Percentiles rank a stretch among this genome's conserved stretches.
Evolutionary conservation across 2,329 filamentous ascomycete genomes (phyloP).

Genomic region (Monosporascus sp.): DNA sequence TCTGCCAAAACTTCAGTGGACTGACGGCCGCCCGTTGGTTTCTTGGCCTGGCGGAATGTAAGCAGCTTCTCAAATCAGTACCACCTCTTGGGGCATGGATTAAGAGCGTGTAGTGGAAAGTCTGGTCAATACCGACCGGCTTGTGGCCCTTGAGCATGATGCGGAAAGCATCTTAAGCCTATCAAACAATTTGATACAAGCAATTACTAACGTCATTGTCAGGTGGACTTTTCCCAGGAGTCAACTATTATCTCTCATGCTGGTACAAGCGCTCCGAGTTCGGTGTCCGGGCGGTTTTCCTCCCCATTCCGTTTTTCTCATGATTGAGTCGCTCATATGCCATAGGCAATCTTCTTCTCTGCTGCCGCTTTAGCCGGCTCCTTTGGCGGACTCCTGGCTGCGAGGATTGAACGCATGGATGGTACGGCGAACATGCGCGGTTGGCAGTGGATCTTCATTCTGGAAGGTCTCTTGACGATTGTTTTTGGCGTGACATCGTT

Average conservation of each 20-base stretch:
- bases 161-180: too few relatives aligned
- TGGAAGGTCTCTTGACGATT: constrained; percentile 67
- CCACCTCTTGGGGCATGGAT: too few relatives aligned
- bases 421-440: constrained; percentile 52
- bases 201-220: neutral
- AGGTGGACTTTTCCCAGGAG: constrained; percentile 68
- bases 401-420: constrained; percentile 65
- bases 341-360: constrained; percentile 70
- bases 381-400: constrained; percentile 69
- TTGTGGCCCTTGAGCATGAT: too few relatives aligned
- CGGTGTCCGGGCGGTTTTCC: constrained; percentile 57
- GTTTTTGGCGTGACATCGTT: constrained; percentile 63
- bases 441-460: constrained; percentile 63
- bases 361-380: constrained; percentile 75
- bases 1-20: constrained; percentile 57
- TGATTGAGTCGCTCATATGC: constrained; percentile 2
- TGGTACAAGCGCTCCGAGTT: constrained; percentile 84
- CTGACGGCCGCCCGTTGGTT: constrained; percentile 66
- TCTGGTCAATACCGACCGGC: too few relatives aligned
- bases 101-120: too few relatives aligned
- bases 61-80: neutral
- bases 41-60: constrained; percentile 60
- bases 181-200: too few relatives aligned
- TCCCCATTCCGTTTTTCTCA: neutral
- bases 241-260: constrained; percentile 76